A percentile compares a stretch with the other conserved stretches of the same genome.
Conservation (phyloP, 129 eudicot species). For the Arctium lappa region DNA sequence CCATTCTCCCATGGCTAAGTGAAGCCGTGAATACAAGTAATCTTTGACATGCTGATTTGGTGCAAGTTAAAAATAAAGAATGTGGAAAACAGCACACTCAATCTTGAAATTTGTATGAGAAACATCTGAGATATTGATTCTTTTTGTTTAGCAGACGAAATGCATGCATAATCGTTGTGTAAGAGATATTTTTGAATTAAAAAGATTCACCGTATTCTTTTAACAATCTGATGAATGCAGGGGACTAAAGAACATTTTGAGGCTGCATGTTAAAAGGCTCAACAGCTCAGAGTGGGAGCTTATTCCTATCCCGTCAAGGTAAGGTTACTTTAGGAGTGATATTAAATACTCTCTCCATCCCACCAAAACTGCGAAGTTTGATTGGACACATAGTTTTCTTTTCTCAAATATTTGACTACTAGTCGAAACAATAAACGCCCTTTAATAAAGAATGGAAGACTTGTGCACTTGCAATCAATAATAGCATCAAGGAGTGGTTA, state of each 20-base stretch:
- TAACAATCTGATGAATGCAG: slow-evolving; percentile 41
- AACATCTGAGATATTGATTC: too few relatives aligned
- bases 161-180: not conserved
- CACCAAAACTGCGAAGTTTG: not conserved
- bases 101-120: too few relatives aligned
- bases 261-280: slow-evolving; percentile 65
- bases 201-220: not conserved
- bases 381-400: not conserved
- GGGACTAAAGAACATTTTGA: slow-evolving; percentile 81
- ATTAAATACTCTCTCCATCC: not conserved
- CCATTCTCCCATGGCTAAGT: too few relatives aligned
- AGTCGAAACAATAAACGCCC: not conserved
- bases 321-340: not conserved
- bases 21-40: too few relatives aligned
- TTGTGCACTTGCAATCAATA: not conserved
- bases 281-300: slow-evolving; percentile 80
- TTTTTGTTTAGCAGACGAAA: too few relatives aligned
- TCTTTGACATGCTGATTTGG: too few relatives aligned
- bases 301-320: slow-evolving; percentile 82
- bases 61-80: too few relatives aligned
- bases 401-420: not conserved
- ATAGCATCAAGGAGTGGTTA: not conserved
- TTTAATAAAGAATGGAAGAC: not conserved
- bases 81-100: too few relatives aligned
- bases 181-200: not conserved